Evolutionary conservation across 805 yeast genomes (phyloP), one percentile per base, ranked within the genome.

Genomic region (Lachancea cidri): DNA sequence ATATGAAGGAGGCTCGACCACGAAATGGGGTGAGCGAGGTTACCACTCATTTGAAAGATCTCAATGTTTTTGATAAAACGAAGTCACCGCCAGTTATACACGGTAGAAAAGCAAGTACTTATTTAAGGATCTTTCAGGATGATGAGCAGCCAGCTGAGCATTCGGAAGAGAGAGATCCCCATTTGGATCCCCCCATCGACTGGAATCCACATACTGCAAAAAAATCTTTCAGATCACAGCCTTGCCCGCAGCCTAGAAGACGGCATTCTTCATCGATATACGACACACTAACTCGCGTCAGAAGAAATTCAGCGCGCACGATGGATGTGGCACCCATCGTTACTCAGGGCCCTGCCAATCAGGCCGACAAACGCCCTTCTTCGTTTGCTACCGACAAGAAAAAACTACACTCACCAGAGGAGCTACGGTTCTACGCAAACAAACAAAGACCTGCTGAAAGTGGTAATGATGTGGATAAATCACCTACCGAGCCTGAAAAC

Each of bases 41-140:
- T 22, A 31, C 44, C 22, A 44, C 45, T 19, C 50, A 55, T 19
- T 39, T 58, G 35, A 49, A 52, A 36, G 64, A 58, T 40, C 35
- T 57, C 19, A 58, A 55, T 33, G 43, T 48, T 4, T 47, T 56
- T 3, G 62, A 58, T 29, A 46, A 45, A 22, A 53, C 48, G 35
- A 44, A 46, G 29, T 17, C 43, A 25, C 41, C 50, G 5, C 42
- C 54, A 8, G 55, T 61, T 15, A 36, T 61, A 17, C 58, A 55
- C 45, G 66, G 67, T 8, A 55, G 67, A 45, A 60, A 58, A 34
- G 66, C 65, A 2, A 60, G 64, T 36, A 58, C 62, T 1, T 58
- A 55, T 45, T 35, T 62, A 20, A 48, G 66, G 29, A 58, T 62
- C 27, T 63, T 63, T 39, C 54, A 58, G 42, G 65, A 62, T 39